phyloP scores from a whole-genome alignment of 116 monocot genomes.

The Papilionanthe hybrid region DNA sequence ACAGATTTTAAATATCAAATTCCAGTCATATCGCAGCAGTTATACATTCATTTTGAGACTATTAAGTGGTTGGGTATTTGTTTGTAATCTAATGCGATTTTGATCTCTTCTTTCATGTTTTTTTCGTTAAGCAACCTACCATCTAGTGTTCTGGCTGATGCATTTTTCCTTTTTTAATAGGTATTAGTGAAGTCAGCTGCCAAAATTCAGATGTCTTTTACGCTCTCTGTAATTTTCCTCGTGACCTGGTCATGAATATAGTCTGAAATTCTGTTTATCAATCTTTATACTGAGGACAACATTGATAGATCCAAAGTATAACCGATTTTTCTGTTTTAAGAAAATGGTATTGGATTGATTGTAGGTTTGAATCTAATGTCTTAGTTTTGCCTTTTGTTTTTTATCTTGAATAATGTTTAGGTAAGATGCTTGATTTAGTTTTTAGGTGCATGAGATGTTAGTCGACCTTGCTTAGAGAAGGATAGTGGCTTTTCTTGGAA shows the following conservation, averaged over 20 bases:
- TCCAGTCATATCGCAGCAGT: background rate
- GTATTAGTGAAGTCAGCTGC: background rate
- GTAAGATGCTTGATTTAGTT: background rate
- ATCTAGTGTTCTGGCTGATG: too few species aligned
- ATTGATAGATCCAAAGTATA: background rate
- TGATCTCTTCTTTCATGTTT: too few species aligned
- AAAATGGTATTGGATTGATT: background rate
- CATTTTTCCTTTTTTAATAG: too few species aligned
- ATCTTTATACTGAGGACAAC: background rate
- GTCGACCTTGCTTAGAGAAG: background rate
- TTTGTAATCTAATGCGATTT: too few species aligned
- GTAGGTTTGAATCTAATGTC: background rate
- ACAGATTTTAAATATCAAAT: background rate
- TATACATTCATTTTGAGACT: background rate
- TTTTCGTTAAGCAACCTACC: too few species aligned
- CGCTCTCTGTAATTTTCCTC: background rate
- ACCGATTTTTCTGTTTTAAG: background rate
- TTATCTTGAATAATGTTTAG: background rate
- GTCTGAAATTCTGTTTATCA: background rate
- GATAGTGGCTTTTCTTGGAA: background rate
- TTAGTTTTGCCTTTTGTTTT: background rate
- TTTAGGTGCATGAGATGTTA: background rate
- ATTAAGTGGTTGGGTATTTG: too few species aligned
- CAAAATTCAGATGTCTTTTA: conserved; percentile 1
- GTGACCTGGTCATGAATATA: background rate